Base-by-base conservation (phyloP, 148 eudicot genomes). In the Persicaria tinctoria region DNA sequence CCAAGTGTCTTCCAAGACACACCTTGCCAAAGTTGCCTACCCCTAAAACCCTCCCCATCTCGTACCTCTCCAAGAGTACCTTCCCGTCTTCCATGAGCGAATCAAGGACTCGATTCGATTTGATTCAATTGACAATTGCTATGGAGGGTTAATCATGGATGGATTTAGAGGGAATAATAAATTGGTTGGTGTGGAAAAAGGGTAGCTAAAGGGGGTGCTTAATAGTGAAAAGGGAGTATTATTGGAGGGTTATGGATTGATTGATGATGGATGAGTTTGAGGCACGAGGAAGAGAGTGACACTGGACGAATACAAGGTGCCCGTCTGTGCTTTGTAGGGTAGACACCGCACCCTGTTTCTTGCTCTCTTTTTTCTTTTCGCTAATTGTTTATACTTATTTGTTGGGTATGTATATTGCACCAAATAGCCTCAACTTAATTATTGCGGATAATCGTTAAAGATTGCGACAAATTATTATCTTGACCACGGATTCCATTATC, bases 1-100 rank as follows among this genome's bases (percentile, higher is more conserved):
- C 49, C 11, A 82, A 16, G 14, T 73, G 50, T 46, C 41, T 80
- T 20, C 77, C 84, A 54, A 70, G 72, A 78, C 78, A 85, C 0
- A 88, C 92, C 77, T 83, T 86, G 50, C 89, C 92, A 38, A 88
- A 88, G 54, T 76, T 83, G 6, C 92, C 92, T 78, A 80, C 82
- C 10, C 92, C 92, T 46, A 88, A 45, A 4, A 86, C 72, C 63
- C 63, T 68, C 4, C 83, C 88, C 71, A 76, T 20, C 81, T 81
- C 84, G 74, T 85, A 86, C 70, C 86, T 88, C 13, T 78, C 80
- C 8, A 86, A 75, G 46, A 88, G 48, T 6, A 78, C 48, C 4
- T 68, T 81, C 54, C 83, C 83, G 57, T 79, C 81, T 82, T 69
- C 83, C 75, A 70, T 71, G 14, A 79, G 12, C 12, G 41, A 32